Evolutionary conservation across 2,329 filamentous ascomycete species (phyloP).

Genomic region (Diplocarpon mali): DNA sequence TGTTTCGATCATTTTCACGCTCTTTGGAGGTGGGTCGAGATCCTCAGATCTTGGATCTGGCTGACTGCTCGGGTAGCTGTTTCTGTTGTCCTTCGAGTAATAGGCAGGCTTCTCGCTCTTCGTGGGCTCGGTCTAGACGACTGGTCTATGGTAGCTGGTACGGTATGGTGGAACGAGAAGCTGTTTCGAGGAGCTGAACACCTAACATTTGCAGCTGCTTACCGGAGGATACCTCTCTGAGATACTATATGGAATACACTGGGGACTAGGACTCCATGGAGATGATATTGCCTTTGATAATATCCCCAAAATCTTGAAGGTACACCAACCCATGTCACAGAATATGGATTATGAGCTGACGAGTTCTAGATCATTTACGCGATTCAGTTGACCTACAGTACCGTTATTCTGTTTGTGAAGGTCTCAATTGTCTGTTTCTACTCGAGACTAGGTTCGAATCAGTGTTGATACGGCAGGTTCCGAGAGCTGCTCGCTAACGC

Average conservation of each 20-base stretch:
- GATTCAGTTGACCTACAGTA: conserved; percentile 27
- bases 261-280: conserved; percentile 10
- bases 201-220: conserved; percentile 1
- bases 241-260: conserved; percentile 8
- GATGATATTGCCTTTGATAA: conserved; percentile 2
- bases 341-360: not conserved
- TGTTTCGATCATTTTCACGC: conserved; percentile 7
- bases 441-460: conserved; percentile 25
- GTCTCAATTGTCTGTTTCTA: conserved; percentile 28
- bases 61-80: conserved; percentile 2
- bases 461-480: not conserved
- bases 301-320: conserved; percentile 7
- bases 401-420: conserved; percentile 25
- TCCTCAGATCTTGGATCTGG: not conserved
- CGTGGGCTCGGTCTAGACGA: conserved; percentile 10
- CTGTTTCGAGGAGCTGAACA: not conserved
- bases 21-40: conserved; percentile 7
- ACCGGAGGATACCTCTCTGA: conserved; percentile 12
- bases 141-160: conserved; percentile 8
- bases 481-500: not conserved
- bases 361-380: conserved; percentile 18
- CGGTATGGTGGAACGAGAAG: conserved; percentile 1
- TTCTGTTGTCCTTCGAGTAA: conserved; percentile 7
- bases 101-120: conserved; percentile 6
- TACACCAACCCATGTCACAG: not conserved